A percentile compares a stretch with the other conserved stretches of the same genome.
phyloP scores from a whole-genome alignment of 139 green algal species.

The Tetradesmus obliquus region DNA sequence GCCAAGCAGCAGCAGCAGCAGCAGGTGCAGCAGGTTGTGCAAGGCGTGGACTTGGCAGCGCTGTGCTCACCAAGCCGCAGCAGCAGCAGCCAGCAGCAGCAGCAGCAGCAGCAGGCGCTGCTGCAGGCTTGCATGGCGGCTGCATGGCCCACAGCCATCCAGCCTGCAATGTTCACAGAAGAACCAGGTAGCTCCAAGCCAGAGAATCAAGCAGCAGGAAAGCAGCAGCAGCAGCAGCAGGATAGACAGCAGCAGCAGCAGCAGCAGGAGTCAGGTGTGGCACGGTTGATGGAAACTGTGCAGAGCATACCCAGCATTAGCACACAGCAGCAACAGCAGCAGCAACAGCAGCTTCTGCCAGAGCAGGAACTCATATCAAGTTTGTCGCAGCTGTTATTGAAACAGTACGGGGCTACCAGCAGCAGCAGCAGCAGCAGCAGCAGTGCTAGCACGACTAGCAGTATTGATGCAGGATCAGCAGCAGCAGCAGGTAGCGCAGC shows the following conservation, averaged over 20 bases:
- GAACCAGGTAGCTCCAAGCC: neutral
- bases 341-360: neutral
- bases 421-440: neutral
- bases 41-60: neutral
- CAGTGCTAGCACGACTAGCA: neutral
- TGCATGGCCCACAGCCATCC: neutral
- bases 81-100: neutral
- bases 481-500: neutral
- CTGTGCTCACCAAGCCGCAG: neutral
- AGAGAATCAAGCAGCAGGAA: neutral
- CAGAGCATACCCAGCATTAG: neutral
- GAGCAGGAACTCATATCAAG: neutral
- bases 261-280: neutral
- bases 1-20: neutral
- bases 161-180: neutral
- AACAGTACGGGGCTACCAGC: neutral
- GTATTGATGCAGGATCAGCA: neutral
- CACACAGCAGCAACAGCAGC: neutral
- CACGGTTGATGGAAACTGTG: neutral
- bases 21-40: neutral
- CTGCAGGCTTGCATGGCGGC: neutral
- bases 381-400: neutral
- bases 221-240: slow-evolving; percentile 1
- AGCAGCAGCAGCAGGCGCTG: slow-evolving; percentile 2
- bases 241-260: neutral